These are phyloP conservation scores for Juncus inflexus DNA, from an alignment of 176 grass and related monocot genomes.

Conservation along the genomic window DNA sequence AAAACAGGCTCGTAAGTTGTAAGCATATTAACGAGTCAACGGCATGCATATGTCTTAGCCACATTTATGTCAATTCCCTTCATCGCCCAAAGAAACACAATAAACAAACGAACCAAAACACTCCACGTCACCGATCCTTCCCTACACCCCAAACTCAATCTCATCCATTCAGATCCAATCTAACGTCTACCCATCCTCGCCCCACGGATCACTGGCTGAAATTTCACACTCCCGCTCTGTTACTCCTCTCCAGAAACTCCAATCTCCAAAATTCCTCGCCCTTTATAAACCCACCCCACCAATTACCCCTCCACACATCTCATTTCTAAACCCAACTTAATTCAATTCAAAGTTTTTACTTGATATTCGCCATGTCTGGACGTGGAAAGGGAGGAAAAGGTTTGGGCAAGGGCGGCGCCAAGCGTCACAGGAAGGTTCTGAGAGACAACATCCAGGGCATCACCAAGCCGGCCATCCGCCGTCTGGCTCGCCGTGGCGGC, in stretches of 20 bases:
- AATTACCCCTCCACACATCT: background rate
- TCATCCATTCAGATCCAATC: slow-evolving; percentile 13
- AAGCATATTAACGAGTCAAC: too few relatives aligned
- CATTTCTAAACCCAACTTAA: too few relatives aligned
- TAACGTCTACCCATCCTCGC: background rate
- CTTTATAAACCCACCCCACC: slow-evolving; percentile 32
- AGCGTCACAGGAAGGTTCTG: slow-evolving; percentile 48
- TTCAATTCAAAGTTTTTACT: too few relatives aligned
- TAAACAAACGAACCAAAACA: background rate
- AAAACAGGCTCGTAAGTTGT: too few relatives aligned
- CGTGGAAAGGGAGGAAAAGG: slow-evolving; percentile 92
- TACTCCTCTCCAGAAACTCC: background rate
- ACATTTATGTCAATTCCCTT: too few relatives aligned
- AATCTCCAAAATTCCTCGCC: background rate
- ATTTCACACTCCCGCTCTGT: too few relatives aligned
- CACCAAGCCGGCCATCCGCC: slow-evolving; percentile 41
- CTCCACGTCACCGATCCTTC: slow-evolving; percentile 69
- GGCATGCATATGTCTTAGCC: too few relatives aligned
- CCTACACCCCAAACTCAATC: background rate
- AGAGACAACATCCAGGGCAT: slow-evolving; percentile 48
- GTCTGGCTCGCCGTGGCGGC: slow-evolving; percentile 65
- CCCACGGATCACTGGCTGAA: slow-evolving; percentile 38
- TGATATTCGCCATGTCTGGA: slow-evolving; percentile 49
- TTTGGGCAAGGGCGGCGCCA: slow-evolving; percentile 44
- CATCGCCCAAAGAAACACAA: slow-evolving; percentile 59